phyloP scores from a whole-genome alignment of 2,329 filamentous ascomycete species.

The Exophiala sp. region DNA sequence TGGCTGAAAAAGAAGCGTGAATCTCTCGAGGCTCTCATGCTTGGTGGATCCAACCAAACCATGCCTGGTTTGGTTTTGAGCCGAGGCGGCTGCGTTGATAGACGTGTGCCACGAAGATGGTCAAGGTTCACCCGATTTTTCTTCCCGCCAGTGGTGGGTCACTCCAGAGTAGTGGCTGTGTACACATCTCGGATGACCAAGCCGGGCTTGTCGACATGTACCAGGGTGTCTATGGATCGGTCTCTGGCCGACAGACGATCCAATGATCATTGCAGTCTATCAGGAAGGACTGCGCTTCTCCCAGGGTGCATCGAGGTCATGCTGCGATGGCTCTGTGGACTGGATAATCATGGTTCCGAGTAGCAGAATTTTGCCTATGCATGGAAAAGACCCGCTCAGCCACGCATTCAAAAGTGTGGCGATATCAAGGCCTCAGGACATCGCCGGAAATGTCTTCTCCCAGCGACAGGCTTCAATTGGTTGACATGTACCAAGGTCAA shows the following conservation, averaged over 20 bases:
- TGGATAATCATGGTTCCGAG: no score
- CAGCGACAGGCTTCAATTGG: background rate
- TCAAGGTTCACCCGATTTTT: background rate
- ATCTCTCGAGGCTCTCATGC: background rate
- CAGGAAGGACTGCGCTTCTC: no score
- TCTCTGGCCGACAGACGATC: no score
- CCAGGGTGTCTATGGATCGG: no score
- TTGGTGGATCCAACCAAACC: background rate
- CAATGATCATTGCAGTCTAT: no score
- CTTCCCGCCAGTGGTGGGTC: background rate
- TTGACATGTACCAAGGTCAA: background rate
- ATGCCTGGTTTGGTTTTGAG: background rate
- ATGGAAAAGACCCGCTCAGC: no score
- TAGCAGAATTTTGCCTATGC: no score
- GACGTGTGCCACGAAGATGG: background rate
- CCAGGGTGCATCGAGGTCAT: no score
- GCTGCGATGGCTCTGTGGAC: no score
- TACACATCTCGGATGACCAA: background rate
- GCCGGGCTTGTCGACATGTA: background rate
- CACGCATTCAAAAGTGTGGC: background rate
- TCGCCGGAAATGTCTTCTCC: background rate
- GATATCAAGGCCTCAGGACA: background rate
- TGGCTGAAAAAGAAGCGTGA: conserved; percentile 6
- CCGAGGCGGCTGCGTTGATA: background rate
- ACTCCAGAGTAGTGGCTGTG: background rate